Base-by-base conservation (phyloP, 768 basidiomycete genomes). In the Tremella yokohamensis region DNA sequence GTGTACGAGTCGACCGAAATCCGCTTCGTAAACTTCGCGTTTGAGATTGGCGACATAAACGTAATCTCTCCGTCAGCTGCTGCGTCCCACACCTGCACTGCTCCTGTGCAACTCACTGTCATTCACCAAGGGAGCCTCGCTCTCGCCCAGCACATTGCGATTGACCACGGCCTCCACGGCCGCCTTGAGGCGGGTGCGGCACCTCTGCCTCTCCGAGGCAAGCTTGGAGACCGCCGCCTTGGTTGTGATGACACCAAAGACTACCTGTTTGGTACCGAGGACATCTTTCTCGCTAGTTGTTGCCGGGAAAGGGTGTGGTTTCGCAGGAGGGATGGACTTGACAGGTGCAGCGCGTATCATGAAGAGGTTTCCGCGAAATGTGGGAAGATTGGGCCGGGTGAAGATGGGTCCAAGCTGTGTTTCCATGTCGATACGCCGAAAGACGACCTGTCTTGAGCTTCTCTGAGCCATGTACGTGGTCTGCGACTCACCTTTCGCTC, bases 161-260 rank as follows among this genome's bases (percentile, higher is more conserved):
- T 45, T 45, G n/a, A 45, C 42, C 4, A 45, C 42, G 4, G 42
- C 42, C 42, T 68, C 52, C 18, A 68, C 16, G n/a, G 63, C 66
- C 4, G 52, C 29, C 22, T 58, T 65, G 48, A 64, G 57, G 29
- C 54, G 51, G 12, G 55, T 57, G 24, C 44, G 45, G 15, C 19
- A 49, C 38, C 56, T 44, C 26, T 60, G 64, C 45, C 66, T 22
- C 52, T 68, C 66, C 1, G 58, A 48, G 0, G 66, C 63, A 2
- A 62, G 38, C 39, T 68, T 68, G 25, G 60, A 62, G 13, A 65
- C 59, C 16, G 40, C 26, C 16, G 37, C 42, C 40, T 64, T 65
- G 20, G 45, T 64, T 2, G 48, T 49, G 11, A 68, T 52, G n/a
- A 62, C 37, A 12, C 53, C 56, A 19, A 65, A 45, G n/a, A n/a